These are phyloP conservation scores for Anthracocystis walkeri DNA, from an alignment of 1,284 basidiomycete species.

Conservation along the genomic window DNA sequence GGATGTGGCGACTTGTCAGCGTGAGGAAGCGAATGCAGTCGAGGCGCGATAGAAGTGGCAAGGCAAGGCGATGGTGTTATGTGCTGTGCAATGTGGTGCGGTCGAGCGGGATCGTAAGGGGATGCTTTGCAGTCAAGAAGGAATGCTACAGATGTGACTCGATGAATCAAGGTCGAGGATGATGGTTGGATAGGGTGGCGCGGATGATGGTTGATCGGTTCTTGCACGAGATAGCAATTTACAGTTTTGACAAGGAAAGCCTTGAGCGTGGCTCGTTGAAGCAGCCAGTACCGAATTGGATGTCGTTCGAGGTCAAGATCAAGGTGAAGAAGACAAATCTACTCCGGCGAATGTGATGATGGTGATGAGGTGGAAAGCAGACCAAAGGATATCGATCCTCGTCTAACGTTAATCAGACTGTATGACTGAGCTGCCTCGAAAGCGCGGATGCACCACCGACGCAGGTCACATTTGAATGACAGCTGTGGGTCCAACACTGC, in stretches of 20 bases:
- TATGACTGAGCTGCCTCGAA: not conserved
- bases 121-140: not conserved
- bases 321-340: too few species aligned
- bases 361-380: not conserved
- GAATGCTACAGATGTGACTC: not conserved
- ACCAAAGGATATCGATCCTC: not conserved
- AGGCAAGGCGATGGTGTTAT: not conserved
- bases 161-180: not conserved
- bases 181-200: not conserved
- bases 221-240: not conserved
- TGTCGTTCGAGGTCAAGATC: not conserved
- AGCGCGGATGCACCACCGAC: conserved; percentile 4
- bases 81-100: not conserved
- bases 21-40: not conserved
- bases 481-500: not conserved
- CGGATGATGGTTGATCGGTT: not conserved
- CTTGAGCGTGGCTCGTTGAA: not conserved
- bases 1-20: not conserved
- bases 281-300: not conserved
- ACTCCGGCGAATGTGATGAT: not conserved
- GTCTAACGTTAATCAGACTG: not conserved
- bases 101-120: too few species aligned
- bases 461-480: conserved; percentile 1
- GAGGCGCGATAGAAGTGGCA: not conserved
- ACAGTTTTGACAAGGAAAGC: not conserved